Evolutionary conservation across 257 asterid genomes (phyloP).

Genomic region (Jacaranda mimosifolia): DNA sequence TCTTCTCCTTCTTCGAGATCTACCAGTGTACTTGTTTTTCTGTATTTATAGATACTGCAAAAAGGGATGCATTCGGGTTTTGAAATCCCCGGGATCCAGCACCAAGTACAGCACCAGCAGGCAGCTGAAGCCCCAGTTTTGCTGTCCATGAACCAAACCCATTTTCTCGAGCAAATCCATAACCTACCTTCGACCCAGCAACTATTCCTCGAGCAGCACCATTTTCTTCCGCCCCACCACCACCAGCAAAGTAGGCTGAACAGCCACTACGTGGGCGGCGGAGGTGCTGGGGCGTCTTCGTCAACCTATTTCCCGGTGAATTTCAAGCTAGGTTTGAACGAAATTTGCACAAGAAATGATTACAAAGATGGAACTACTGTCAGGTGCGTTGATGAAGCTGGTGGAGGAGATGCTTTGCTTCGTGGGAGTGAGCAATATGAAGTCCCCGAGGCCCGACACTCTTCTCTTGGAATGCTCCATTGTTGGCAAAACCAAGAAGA

Average conservation of each 20-base stretch:
- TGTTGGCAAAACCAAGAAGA: conserved; percentile 68
- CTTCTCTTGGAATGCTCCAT: conserved; percentile 57
- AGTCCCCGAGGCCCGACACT: conserved; percentile 47
- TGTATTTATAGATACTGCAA: neutral
- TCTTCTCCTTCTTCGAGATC: neutral
- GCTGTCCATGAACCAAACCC: conserved; percentile 49
- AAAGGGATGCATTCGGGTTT: conserved; percentile 57
- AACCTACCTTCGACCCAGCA: conserved; percentile 45
- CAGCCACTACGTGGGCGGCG: conserved; percentile 31
- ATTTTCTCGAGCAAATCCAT: conserved; percentile 52
- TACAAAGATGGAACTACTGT: neutral
- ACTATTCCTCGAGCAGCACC: conserved; percentile 44
- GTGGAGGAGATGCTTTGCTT: conserved; percentile 42
- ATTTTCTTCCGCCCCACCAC: conserved; percentile 34
- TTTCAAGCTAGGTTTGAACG: conserved; percentile 61
- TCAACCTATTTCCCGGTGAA: conserved; percentile 44
- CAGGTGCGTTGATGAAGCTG: neutral
- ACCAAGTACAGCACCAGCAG: conserved; percentile 36
- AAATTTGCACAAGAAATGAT: conserved; percentile 12
- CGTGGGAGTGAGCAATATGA: conserved; percentile 55
- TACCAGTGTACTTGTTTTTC: neutral
- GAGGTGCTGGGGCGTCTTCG: neutral
- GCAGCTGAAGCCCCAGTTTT: conserved; percentile 29
- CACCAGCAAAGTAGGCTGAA: neutral
- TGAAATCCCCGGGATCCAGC: conserved; percentile 58